Conservation (phyloP, 306 rosid genomes). For the Hippophae gyantsensis region DNA sequence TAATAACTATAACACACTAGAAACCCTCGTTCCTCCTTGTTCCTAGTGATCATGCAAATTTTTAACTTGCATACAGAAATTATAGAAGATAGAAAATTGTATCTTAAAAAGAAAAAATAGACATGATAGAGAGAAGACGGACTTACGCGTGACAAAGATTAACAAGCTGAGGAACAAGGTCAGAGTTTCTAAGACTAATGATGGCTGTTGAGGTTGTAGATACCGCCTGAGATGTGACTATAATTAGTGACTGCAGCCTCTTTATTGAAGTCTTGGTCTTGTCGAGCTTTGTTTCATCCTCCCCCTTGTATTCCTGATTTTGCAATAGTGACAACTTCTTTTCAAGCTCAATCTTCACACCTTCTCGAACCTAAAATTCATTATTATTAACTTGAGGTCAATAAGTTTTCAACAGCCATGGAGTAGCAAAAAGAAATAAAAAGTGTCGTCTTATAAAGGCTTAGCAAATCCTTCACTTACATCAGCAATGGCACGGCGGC, state of each 20-base stretch:
- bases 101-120: not conserved
- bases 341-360: slow-evolving; percentile 82
- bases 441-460: too few species aligned
- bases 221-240: slow-evolving; percentile 95
- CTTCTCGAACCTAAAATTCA: slow-evolving; percentile 69
- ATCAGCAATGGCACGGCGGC: too few species aligned
- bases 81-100: not conserved
- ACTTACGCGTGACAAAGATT: slow-evolving; percentile 83
- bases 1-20: too few species aligned
- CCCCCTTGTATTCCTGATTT: slow-evolving; percentile 89
- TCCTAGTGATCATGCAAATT: too few species aligned
- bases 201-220: slow-evolving; percentile 84
- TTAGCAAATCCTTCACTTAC: too few species aligned
- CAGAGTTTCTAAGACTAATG: slow-evolving; percentile 69
- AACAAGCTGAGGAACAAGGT: slow-evolving; percentile 92
- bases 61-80: too few species aligned
- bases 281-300: slow-evolving; percentile 72
- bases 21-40: too few species aligned
- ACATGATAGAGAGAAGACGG: slow-evolving; percentile 15
- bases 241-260: slow-evolving; percentile 72
- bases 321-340: slow-evolving; percentile 73
- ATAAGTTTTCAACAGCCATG: too few species aligned
- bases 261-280: slow-evolving; percentile 84
- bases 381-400: not conserved
- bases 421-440: too few species aligned